These are phyloP conservation scores for Nicotiana attenuata DNA, from an alignment of 257 asterid genomes.

Conservation along the genomic window DNA sequence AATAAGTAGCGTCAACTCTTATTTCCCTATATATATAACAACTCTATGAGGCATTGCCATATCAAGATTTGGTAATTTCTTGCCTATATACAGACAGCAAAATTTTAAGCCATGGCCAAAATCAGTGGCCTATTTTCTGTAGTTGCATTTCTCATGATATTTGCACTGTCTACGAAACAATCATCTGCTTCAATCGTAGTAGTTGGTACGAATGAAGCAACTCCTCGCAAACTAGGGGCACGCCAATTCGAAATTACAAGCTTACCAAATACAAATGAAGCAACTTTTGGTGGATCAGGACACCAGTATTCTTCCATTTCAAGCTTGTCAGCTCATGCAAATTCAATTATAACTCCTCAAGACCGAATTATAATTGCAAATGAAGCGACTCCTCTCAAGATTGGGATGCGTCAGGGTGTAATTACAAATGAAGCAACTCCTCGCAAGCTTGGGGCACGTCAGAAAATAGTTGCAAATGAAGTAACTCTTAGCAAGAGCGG, in stretches of 20 bases:
- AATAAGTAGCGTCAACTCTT: too few relatives aligned
- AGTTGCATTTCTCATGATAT: background rate
- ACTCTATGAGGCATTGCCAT: background rate
- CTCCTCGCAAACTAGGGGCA: background rate
- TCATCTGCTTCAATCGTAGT: too few relatives aligned
- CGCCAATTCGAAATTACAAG: background rate
- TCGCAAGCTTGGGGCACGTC: too few relatives aligned
- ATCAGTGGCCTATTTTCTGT: background rate
- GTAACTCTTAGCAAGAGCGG: background rate
- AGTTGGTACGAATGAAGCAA: too few relatives aligned
- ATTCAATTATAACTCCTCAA: too few relatives aligned
- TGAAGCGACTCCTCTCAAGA: too few relatives aligned
- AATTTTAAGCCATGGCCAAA: background rate
- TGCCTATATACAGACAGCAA: background rate
- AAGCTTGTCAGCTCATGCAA: background rate
- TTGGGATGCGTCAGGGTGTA: background rate
- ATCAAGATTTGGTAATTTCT: background rate
- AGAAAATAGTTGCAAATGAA: too few relatives aligned
- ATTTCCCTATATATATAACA: background rate
- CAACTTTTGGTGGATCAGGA: background rate
- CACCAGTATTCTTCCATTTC: background rate
- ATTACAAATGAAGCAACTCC: background rate
- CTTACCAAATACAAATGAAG: background rate
- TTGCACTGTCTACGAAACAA: background rate
- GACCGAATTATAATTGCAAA: too few relatives aligned